A percentile compares a stretch with the other conserved stretches of the same genome.
Conservation (phyloP, 371 early-diverging fungal species). For the Funneliformis caledonium region DNA sequence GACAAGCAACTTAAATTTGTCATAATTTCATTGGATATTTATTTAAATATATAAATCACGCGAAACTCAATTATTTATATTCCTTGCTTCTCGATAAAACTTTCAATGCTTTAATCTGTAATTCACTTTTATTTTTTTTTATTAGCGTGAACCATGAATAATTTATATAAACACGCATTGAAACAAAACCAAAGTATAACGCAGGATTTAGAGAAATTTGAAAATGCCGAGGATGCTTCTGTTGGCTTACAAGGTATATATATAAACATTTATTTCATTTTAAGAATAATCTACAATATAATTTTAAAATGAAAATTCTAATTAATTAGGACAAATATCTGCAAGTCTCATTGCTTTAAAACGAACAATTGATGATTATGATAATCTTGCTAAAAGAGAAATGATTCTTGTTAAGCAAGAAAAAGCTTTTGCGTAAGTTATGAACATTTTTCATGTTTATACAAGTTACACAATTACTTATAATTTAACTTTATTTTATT, state of each 20-base stretch:
- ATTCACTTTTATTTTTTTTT: no score
- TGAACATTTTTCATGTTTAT: no score
- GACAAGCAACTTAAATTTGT: no score
- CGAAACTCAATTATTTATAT: no score
- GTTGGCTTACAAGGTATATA: conserved; percentile 35
- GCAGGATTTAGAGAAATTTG: conserved; percentile 26
- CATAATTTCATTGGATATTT: no score
- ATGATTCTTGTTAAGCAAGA: conserved; percentile 76
- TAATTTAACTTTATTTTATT: not conserved
- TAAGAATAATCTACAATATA: not conserved
- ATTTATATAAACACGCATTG: conserved; percentile 26
- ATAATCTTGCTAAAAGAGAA: conserved; percentile 73
- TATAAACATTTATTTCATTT: not conserved
- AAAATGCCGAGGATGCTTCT: conserved; percentile 22
- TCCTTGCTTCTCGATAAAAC: no score
- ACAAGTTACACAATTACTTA: not conserved
- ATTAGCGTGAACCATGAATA: conserved; percentile 17
- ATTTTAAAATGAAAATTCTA: not conserved
- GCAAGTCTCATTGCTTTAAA: conserved; percentile 68
- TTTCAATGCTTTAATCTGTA: no score
- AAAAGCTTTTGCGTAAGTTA: conserved; percentile 69
- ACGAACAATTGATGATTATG: conserved; percentile 75
- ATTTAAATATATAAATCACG: no score
- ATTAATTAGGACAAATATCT: conserved; percentile 70
- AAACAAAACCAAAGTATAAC: conserved; percentile 25